Evolutionary conservation across 2,329 filamentous ascomycete species (phyloP), one percentile per base, ranked within the genome.

Genomic region (Alternaria hordeiaustralica): DNA sequence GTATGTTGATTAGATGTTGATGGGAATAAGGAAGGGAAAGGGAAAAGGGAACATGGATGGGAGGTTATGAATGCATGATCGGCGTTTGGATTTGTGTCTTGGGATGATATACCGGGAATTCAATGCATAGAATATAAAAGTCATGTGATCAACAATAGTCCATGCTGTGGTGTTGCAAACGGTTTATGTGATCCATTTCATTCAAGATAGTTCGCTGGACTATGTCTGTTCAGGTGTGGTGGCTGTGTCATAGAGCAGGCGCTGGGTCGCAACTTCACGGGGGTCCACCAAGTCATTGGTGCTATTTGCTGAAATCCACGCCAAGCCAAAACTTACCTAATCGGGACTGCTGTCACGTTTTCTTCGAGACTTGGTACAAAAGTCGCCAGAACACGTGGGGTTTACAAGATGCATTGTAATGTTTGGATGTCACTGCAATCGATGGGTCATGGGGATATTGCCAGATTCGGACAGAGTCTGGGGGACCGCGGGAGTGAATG

Each of bases 1-100:
- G 67, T 82, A 83, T 72, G 78, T 65, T 1, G 60, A 63, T 18
- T 64, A 61, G 21, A 50, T n/a, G 1, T 18, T 5, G n/a, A 11
- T 30, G n/a, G 0, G 12, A 15, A 33, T 12, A 6, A 4, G n/a
- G 4, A 10, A 9, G 46, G 47, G 21, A 12, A n/a, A 2, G 10
- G 7, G 11, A 28, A 28, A 20, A 18, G 46, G 23, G 11, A 28
- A 28, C 13, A 18, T 41, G 23, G 13, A n/a, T 15, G 44, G 18
- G 12, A 6, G 41, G 12, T 60, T 55, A 64, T 49, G 61, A 61
- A 26, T 57, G 61, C 61, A 64, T 64, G 58, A 51, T 41, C 36
- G 61, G 61, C 61, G 61, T 64, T 56, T 51, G 51, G 61, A 53
- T 53, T 8, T n/a, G 49, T 23, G 4, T 23, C 36, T 36, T 50